Evolutionary conservation across 1,139 yeast genomes (phyloP).

Genomic region (Suhomyces taliae): DNA sequence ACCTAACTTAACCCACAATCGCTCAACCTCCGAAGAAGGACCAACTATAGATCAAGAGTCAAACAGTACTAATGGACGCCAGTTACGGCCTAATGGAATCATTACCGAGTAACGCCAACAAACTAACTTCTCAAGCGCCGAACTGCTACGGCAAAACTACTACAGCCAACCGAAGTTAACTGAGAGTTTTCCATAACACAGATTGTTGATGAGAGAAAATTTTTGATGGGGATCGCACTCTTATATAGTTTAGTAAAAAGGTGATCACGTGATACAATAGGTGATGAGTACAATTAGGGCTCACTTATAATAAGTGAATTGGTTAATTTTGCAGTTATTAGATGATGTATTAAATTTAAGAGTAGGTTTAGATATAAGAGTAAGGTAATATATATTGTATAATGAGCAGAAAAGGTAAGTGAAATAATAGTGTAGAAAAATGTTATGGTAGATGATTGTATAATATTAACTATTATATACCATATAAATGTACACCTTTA

Average conservation of each 20-base stretch:
- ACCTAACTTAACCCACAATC: conserved; percentile 26
- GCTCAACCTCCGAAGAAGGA: conserved; percentile 62
- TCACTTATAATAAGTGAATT: background rate
- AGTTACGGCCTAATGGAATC: conserved; percentile 21
- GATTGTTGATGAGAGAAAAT: conserved; percentile 36
- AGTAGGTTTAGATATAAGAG: too few relatives aligned
- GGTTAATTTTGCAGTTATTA: too few relatives aligned
- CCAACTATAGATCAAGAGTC: conserved; percentile 34
- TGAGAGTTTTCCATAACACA: conserved; percentile 53
- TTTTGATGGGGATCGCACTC: background rate
- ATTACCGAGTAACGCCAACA: conserved; percentile 20
- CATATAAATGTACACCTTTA: too few relatives aligned
- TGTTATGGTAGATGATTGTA: too few relatives aligned
- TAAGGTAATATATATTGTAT: too few relatives aligned
- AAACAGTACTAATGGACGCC: conserved; percentile 27
- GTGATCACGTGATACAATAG: conserved; percentile 1
- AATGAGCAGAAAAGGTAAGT: too few relatives aligned
- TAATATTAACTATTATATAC: too few relatives aligned
- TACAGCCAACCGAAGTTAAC: conserved; percentile 39
- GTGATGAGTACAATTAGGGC: conserved; percentile 3
- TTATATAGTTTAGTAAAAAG: conserved; percentile 1
- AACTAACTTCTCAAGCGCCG: conserved; percentile 73
- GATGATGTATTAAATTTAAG: too few relatives aligned
- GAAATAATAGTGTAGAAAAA: too few relatives aligned
- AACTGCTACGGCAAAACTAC: conserved; percentile 51